These are phyloP conservation scores for Pyrenophora teres DNA, from an alignment of 2,329 filamentous ascomycete species.

Conservation along the genomic window DNA sequence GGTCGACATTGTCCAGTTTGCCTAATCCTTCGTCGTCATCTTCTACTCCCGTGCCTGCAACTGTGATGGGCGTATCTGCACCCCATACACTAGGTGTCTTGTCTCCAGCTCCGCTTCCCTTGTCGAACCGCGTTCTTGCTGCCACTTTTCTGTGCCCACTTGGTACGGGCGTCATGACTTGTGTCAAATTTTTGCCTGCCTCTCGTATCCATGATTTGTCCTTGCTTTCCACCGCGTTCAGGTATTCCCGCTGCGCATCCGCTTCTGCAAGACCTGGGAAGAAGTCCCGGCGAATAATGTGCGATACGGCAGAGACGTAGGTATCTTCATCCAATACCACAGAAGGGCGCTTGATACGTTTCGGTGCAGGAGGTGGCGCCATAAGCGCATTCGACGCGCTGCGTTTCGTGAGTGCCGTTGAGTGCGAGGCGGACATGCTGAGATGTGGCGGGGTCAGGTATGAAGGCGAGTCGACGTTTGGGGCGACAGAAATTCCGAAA, in stretches of 20 bases:
- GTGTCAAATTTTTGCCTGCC: conserved; percentile 65
- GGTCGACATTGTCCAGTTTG: conserved; percentile 64
- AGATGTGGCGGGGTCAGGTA: neutral
- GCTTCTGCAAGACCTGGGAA: conserved; percentile 89
- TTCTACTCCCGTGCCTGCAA: conserved; percentile 47
- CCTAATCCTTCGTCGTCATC: conserved; percentile 40
- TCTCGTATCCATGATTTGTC: conserved; percentile 85
- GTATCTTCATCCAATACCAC: conserved; percentile 91
- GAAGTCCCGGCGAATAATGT: conserved; percentile 96
- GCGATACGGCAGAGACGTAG: conserved; percentile 86
- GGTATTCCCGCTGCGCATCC: conserved; percentile 86
- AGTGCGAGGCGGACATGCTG: conserved; percentile 44
- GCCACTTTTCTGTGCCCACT: conserved; percentile 48
- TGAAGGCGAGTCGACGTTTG: neutral
- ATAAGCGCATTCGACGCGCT: conserved; percentile 72
- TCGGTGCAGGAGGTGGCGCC: conserved; percentile 82
- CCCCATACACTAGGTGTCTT: conserved; percentile 69
- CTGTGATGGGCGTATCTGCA: conserved; percentile 72
- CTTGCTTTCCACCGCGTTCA: conserved; percentile 86
- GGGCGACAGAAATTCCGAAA: neutral
- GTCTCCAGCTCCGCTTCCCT: conserved; percentile 30
- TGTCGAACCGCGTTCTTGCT: conserved; percentile 28
- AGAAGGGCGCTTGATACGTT: conserved; percentile 88
- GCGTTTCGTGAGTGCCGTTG: conserved; percentile 70
- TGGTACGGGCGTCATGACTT: conserved; percentile 81